Evolutionary conservation across 2,329 filamentous ascomycete species (phyloP).

Genomic region (Chalaropsis thielavioides): DNA sequence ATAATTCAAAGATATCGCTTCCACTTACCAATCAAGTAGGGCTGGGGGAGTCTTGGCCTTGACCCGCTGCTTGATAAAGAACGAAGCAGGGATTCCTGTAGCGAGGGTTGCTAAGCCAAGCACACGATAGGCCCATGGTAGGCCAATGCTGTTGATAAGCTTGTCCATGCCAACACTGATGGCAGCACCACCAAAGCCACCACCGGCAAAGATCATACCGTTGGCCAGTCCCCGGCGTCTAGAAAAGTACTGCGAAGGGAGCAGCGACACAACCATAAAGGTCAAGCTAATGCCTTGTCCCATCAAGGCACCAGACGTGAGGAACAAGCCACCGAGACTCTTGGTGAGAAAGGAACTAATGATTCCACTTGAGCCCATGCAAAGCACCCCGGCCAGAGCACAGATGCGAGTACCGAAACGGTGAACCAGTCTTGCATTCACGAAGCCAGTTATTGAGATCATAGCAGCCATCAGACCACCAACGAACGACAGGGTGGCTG

Average conservation of each 20-base stretch:
- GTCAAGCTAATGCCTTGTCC: conserved; percentile 25
- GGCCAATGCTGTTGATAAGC: conserved; percentile 32
- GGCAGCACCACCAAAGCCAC: conserved; percentile 41
- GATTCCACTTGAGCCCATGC: conserved; percentile 37
- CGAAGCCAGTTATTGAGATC: conserved; percentile 37
- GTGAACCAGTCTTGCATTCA: conserved; percentile 37
- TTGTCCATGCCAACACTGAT: conserved; percentile 36
- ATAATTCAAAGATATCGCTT: neutral
- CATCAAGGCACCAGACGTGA: conserved; percentile 25
- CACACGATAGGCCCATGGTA: conserved; percentile 38
- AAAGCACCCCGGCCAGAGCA: conserved; percentile 33
- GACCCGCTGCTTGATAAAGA: conserved; percentile 35
- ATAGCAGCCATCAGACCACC: conserved; percentile 38
- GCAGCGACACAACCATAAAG: conserved; percentile 35
- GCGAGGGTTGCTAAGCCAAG: conserved; percentile 37
- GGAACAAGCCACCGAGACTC: conserved; percentile 26
- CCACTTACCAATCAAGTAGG: conserved; percentile 36
- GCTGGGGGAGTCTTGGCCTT: conserved; percentile 25
- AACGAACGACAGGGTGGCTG: conserved; percentile 43
- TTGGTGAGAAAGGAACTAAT: conserved; percentile 27
- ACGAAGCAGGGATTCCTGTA: conserved; percentile 42
- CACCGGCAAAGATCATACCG: conserved; percentile 38
- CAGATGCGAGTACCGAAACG: conserved; percentile 34
- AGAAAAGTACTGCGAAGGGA: conserved; percentile 41
- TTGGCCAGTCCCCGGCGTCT: conserved; percentile 40